Evolutionary conservation across 352 stramenopile species (phyloP).

Genomic region (Globisporangium okanoganense): DNA sequence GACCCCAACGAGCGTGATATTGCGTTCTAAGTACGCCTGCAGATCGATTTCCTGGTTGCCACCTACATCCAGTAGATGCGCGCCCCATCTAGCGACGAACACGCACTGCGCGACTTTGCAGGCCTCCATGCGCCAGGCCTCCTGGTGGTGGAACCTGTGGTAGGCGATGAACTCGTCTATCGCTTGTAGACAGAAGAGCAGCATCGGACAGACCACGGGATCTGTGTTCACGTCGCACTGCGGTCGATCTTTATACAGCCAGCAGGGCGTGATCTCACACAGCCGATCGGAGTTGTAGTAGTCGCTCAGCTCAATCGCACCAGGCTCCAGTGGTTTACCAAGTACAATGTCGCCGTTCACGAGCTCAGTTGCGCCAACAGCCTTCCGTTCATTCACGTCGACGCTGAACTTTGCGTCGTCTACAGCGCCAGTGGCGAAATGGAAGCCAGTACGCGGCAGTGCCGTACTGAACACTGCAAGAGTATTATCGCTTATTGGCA

Average conservation of each 20-base stretch:
- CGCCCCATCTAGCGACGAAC: slow-evolving; percentile 54
- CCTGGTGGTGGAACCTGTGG: slow-evolving; percentile 23
- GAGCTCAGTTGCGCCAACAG: slow-evolving; percentile 8
- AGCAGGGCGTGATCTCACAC: slow-evolving; percentile 64
- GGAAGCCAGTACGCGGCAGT: slow-evolving; percentile 6
- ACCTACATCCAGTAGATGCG: slow-evolving; percentile 20
- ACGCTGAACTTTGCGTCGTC: slow-evolving; percentile 1
- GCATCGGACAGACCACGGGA: slow-evolving; percentile 41
- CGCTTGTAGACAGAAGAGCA: slow-evolving; percentile 72
- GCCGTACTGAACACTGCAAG: slow-evolving; percentile 1
- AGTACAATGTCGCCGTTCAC: slow-evolving; percentile 26
- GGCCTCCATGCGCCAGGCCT: slow-evolving; percentile 36
- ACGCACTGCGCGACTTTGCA: slow-evolving; percentile 55
- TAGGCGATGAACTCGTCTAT: slow-evolving; percentile 69
- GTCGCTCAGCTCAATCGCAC: slow-evolving; percentile 38
- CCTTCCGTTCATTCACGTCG: background rate
- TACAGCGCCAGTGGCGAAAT: background rate
- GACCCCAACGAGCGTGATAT: slow-evolving; percentile 37
- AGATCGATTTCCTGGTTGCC: slow-evolving; percentile 23
- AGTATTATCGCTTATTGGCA: slow-evolving; percentile 21
- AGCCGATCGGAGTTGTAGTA: slow-evolving; percentile 69
- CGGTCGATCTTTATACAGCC: slow-evolving; percentile 29
- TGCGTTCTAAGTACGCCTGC: slow-evolving; percentile 32
- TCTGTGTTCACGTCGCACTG: slow-evolving; percentile 42
- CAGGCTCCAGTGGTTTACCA: background rate